These are phyloP conservation scores for Ustilago bromivora DNA, from an alignment of 1,284 basidiomycete genomes.

Conservation along the genomic window DNA sequence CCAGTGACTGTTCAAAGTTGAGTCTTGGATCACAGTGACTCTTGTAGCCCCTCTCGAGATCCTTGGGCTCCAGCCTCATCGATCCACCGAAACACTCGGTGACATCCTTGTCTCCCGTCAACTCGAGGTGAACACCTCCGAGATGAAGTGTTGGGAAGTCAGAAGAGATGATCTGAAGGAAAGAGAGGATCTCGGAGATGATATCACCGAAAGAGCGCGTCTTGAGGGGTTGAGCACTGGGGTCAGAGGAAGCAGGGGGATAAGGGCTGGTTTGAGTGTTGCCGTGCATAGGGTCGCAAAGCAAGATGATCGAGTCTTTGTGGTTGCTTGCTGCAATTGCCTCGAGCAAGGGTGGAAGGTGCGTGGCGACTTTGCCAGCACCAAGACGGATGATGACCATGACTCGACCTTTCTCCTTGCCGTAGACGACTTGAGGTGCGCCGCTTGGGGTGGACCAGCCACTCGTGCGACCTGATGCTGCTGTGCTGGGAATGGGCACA, in stretches of 20 bases:
- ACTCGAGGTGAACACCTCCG: conserved; percentile 95
- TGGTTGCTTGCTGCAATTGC: conserved; percentile 84
- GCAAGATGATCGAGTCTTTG: conserved; percentile 81
- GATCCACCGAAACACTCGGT: conserved; percentile 75
- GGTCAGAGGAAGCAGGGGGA: conserved; percentile 52
- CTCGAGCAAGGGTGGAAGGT: conserved; percentile 84
- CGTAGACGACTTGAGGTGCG: conserved; percentile 29
- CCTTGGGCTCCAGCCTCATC: conserved; percentile 74
- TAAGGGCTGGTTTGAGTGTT: conserved; percentile 72
- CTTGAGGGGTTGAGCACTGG: conserved; percentile 59
- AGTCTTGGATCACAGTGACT: conserved; percentile 70
- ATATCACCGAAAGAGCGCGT: conserved; percentile 92
- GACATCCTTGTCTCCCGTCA: conserved; percentile 95
- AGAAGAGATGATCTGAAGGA: conserved; percentile 76
- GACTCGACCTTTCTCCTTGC: conserved; percentile 81
- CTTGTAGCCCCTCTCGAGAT: conserved; percentile 73
- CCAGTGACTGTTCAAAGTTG: conserved; percentile 74
- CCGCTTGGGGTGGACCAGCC: conserved; percentile 32
- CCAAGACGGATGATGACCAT: conserved; percentile 95
- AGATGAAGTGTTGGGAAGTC: conserved; percentile 76
- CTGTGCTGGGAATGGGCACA: conserved; percentile 59
- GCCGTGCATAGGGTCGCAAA: conserved; percentile 98
- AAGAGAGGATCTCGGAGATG: conserved; percentile 85
- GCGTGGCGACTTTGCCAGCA: conserved; percentile 78
- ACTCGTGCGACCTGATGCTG: conserved; percentile 16